Percentiles rank a stretch among this genome's conserved stretches.
Evolutionary conservation across 2,329 filamentous ascomycete species (phyloP).

Genomic region (Nemania abortiva): DNA sequence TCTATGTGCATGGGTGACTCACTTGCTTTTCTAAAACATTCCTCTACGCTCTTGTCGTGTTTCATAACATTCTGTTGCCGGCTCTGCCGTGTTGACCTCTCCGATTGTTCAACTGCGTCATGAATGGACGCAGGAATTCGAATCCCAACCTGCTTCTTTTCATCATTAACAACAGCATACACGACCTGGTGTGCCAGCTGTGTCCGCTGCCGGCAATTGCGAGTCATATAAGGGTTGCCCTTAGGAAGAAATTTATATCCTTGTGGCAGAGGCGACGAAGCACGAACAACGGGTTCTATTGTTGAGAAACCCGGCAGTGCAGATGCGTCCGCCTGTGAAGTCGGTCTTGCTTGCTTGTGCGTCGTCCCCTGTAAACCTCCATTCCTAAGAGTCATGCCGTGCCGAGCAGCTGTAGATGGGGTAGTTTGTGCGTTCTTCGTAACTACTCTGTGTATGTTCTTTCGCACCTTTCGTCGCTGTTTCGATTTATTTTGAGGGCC

Average conservation of each 20-base stretch:
- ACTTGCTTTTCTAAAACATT: conserved; percentile 29
- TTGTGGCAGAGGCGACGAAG: conserved; percentile 25
- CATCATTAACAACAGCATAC: conserved; percentile 23
- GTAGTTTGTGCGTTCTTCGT: background rate
- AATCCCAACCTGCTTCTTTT: conserved; percentile 33
- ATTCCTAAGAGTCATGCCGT: conserved; percentile 14
- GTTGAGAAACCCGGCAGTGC: background rate
- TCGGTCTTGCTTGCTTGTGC: background rate
- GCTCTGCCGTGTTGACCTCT: background rate
- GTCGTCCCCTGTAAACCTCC: background rate
- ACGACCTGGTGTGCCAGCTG: conserved; percentile 18
- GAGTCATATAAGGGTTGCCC: conserved; percentile 31
- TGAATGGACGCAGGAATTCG: conserved; percentile 30
- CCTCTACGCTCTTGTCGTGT: conserved; percentile 24
- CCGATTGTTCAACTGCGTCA: conserved; percentile 9
- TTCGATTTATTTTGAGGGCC: background rate
- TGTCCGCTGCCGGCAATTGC: conserved; percentile 30
- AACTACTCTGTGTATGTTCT: background rate
- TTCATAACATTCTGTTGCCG: conserved; percentile 12
- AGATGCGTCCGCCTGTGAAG: background rate
- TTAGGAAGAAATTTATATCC: conserved; percentile 32
- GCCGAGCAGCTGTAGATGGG: background rate
- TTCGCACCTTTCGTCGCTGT: background rate
- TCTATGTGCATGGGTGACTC: conserved; percentile 4
- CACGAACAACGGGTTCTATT: conserved; percentile 25